Percentiles rank a stretch among this genome's conserved stretches.
Evolutionary conservation across 129 eudicot genomes (phyloP).

Genomic region (Helianthus annuus): HanXRQr2.0-SUNRISE NC_035439.2:84619937-84620436

Average conservation of each 20-base stretch:
- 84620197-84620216: too few species aligned
- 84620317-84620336: too few species aligned
- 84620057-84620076: background rate
- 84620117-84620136: background rate
- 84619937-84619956: background rate
- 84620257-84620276: too few species aligned
- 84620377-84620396: too few species aligned
- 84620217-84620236: too few species aligned
- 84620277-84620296: too few species aligned
- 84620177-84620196: too few species aligned
- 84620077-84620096: background rate
- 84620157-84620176: constrained; percentile 8
- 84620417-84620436: too few species aligned
- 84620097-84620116: background rate
- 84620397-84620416: background rate
- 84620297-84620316: too few species aligned
- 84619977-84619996: background rate
- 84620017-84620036: background rate
- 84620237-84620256: too few species aligned
- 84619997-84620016: background rate
- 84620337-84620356: too few species aligned
- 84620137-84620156: background rate
- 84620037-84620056: background rate
- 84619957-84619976: background rate
- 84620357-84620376: too few species aligned